Base-by-base conservation (phyloP, 345 rosid species). In the Murraya koenigii region DNA sequence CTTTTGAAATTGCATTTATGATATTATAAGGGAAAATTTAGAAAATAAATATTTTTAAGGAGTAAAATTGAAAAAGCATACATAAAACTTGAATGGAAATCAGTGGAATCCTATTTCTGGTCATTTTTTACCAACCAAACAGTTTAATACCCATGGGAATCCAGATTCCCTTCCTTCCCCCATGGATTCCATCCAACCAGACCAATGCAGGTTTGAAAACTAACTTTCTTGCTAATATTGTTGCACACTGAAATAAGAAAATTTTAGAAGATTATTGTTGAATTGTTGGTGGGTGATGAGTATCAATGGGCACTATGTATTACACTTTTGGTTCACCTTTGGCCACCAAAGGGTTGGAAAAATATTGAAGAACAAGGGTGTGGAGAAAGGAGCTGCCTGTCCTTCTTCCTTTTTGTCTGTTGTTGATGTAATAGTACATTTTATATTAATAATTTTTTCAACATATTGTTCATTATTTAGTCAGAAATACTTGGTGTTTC, bases 261-360 rank as follows among this genome's bases (percentile, higher is more conserved):
- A 28, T 9, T 25, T 41, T 2, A 15, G 6, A 47, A 44, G 36
- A 69, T 14, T 26, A 13, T 2, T 58, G 5, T 25, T 39, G 14
- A 47, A 63, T 28, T 74, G 77, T 60, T 72, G 30, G 23, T 73
- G 13, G 52, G 76, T 25, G 39, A 60, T 26, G 68, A 17, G 58
- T 39, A 64, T 41, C 35, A 26, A 39, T 19, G 15, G 1, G 19
- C 14, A 23, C 77, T 44, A 1, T 28, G 30, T 63, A 15, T 26
- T 17, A 26, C 15, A 13, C 39, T 39, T 35, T 25, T 44, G 38
- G 39, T 11, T 19, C 28, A 30, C 39, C 36, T 55, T 15, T 74
- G 25, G 69, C 39, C 32, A 26, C 59, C 55, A 61, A 32, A 19
- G 3, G 22, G 22, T 13, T 13, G 44, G 26, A n/a, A 15, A 44